A percentile compares a stretch with the other conserved stretches of the same genome.
phyloP scores from a whole-genome alignment of 805 yeast genomes.

The Nakazawaea pomicola region DNA sequence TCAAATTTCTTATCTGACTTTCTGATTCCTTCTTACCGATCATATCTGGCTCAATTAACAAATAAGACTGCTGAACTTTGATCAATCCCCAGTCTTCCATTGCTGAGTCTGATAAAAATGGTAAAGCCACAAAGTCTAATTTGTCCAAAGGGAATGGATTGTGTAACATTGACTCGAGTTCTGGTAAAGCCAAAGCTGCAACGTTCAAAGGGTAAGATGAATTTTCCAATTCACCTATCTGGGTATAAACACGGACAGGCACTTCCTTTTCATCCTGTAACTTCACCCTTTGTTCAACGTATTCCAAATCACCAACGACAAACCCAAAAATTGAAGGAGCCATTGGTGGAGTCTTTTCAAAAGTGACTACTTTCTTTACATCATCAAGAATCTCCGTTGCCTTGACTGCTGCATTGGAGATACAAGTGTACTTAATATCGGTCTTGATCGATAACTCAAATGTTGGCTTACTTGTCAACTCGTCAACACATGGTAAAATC shows the following conservation, averaged over 20 bases:
- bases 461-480: slow-evolving; percentile 48
- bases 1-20: slow-evolving; percentile 30
- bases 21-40: slow-evolving; percentile 3
- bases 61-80: slow-evolving; percentile 13
- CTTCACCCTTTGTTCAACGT: slow-evolving; percentile 31
- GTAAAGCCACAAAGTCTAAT: slow-evolving; percentile 63
- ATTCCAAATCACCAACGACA: slow-evolving; percentile 63
- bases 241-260: slow-evolving; percentile 52
- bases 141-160: slow-evolving; percentile 53
- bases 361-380: slow-evolving; percentile 29
- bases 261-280: slow-evolving; percentile 21
- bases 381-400: slow-evolving; percentile 22
- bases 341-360: slow-evolving; percentile 53
- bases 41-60: slow-evolving; percentile 6
- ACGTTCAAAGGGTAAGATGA: slow-evolving; percentile 48
- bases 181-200: slow-evolving; percentile 42
- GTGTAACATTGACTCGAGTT: slow-evolving; percentile 39
- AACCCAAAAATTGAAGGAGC: slow-evolving; percentile 64
- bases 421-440: slow-evolving; percentile 37
- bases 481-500: slow-evolving; percentile 70
- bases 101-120: slow-evolving; percentile 71
- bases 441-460: slow-evolving; percentile 47
- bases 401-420: slow-evolving; percentile 43
- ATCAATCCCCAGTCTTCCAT: slow-evolving; percentile 78
- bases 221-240: slow-evolving; percentile 42